Evolutionary conservation across 352 stramenopile species (phyloP).

Genomic region (Globisporangium nunn): DNA sequence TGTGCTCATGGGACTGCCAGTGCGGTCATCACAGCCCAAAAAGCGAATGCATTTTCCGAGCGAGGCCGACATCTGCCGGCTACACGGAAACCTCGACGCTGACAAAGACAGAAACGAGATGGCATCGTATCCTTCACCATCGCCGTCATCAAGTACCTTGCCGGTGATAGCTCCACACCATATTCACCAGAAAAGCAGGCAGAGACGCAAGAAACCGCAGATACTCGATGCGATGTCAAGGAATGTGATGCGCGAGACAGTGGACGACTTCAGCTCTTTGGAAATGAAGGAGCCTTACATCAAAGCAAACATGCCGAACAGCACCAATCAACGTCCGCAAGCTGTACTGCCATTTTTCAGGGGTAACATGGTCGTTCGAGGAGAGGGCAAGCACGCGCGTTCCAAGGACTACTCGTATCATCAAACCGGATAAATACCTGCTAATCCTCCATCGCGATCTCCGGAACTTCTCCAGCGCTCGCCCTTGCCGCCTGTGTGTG

Average conservation of each 20-base stretch:
- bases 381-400: conserved; percentile 31
- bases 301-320: conserved; percentile 7
- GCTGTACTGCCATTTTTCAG: conserved; percentile 56
- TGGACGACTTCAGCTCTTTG: conserved; percentile 12
- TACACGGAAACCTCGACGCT: conserved; percentile 18
- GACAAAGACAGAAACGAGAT: conserved; percentile 21
- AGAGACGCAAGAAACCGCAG: conserved; percentile 2
- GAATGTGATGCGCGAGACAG: conserved; percentile 5
- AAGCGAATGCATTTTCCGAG: conserved; percentile 24
- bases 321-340: conserved; percentile 20
- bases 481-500: conserved; percentile 16
- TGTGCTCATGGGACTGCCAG: conserved; percentile 37
- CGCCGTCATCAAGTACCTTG: conserved; percentile 1
- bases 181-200: conserved; percentile 14
- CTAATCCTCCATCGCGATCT: conserved; percentile 11
- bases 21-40: conserved; percentile 22
- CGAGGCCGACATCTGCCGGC: conserved; percentile 29
- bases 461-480: conserved; percentile 3
- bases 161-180: conserved; percentile 8
- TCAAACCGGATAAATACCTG: conserved; percentile 13
- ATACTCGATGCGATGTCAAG: conserved; percentile 3
- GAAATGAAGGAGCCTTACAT: conserved; percentile 3
- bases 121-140: background rate
- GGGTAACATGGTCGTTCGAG: conserved; percentile 56
- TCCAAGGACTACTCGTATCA: conserved; percentile 35